These are phyloP conservation scores for Schizochytrium sp. DNA, from an alignment of 108 stramenopile genomes.

Conservation along the genomic window DNA sequence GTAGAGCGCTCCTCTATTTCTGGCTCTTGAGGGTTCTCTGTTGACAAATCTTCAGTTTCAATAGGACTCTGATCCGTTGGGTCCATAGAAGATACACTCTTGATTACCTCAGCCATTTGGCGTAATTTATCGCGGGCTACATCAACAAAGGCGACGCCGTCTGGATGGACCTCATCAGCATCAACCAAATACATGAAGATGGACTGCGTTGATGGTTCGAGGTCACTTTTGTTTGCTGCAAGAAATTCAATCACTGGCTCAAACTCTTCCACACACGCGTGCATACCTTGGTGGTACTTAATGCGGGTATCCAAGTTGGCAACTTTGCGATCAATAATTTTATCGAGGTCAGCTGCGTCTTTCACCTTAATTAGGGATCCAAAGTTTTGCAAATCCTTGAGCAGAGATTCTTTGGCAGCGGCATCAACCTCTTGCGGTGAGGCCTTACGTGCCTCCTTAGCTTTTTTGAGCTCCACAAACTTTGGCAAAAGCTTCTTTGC, in stretches of 20 bases:
- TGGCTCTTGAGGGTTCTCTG: not conserved
- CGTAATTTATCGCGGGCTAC: not conserved
- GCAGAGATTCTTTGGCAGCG: not conserved
- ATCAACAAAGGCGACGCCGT: slow-evolving; percentile 11
- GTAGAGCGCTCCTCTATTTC: not conserved
- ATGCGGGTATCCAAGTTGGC: not conserved
- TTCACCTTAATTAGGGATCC: not conserved
- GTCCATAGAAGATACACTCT: too few relatives aligned
- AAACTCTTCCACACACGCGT: not conserved
- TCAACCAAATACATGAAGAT: not conserved
- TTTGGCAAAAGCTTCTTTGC: slow-evolving; percentile 9
- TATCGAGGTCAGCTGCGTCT: not conserved
- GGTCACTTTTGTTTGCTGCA: not conserved
- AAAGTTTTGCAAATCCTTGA: not conserved
- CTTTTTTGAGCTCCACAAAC: slow-evolving; percentile 9
- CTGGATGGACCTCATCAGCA: slow-evolving; percentile 7
- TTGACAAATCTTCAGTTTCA: not conserved
- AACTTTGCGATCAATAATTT: not conserved
- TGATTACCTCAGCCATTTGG: not conserved
- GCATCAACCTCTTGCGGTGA: not conserved
- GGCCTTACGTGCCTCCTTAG: not conserved
- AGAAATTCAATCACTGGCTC: not conserved
- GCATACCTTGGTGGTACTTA: not conserved
- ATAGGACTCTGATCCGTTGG: too few relatives aligned
- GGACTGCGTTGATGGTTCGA: not conserved